These are phyloP conservation scores for Chenopodium quinoa DNA, from an alignment of 148 eudicot species.

Conservation along the genomic window DNA sequence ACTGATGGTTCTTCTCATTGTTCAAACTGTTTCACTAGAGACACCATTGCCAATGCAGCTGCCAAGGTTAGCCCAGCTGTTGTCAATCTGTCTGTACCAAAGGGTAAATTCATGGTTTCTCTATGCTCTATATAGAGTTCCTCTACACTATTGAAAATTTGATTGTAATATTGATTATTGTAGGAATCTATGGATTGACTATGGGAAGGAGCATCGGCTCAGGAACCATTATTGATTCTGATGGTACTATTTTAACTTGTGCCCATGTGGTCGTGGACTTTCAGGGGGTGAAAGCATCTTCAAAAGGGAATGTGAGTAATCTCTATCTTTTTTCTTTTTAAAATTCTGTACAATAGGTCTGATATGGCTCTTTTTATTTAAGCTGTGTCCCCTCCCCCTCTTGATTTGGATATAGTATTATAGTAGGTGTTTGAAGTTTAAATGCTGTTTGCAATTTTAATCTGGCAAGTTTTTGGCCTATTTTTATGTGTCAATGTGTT, in stretches of 20 bases:
- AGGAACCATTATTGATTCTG: conserved; percentile 65
- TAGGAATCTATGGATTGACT: conserved; percentile 62
- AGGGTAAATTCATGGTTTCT: conserved; percentile 39
- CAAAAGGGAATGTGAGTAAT: conserved; percentile 71
- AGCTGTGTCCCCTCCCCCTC: neutral
- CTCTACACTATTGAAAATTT: neutral
- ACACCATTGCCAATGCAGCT: conserved; percentile 85
- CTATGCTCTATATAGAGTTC: conserved; percentile 9
- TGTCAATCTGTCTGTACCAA: conserved; percentile 77
- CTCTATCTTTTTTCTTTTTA: neutral
- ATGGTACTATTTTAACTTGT: conserved; percentile 72
- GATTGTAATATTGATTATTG: conserved; percentile 15
- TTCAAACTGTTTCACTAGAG: conserved; percentile 60
- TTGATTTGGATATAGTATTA: neutral
- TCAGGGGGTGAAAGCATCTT: conserved; percentile 50
- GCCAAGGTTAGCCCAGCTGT: conserved; percentile 91
- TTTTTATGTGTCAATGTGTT: too few relatives aligned
- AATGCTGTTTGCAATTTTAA: neutral
- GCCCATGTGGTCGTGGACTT: conserved; percentile 69
- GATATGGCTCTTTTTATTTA: neutral
- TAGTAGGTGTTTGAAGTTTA: neutral
- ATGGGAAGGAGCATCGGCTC: conserved; percentile 72
- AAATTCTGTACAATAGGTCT: neutral
- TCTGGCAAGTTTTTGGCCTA: too few relatives aligned
- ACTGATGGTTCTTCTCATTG: conserved; percentile 43